A percentile compares a stretch with the other conserved stretches of the same genome.
Conservation (phyloP, 1,139 yeast genomes). For the Komagataea norvegica region DNA sequence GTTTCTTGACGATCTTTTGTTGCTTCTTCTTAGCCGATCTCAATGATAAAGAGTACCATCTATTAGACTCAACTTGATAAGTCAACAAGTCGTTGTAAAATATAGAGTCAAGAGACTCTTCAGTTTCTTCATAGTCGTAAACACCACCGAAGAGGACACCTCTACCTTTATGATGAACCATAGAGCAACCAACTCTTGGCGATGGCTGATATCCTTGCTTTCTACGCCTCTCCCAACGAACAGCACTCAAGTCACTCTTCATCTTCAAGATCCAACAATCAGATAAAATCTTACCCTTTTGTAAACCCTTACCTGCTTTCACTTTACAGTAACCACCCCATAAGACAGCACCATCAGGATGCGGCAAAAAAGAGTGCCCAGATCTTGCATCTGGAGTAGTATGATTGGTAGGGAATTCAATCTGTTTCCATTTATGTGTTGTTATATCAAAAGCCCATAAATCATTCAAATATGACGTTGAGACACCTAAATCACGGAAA, state of each 20-base stretch:
- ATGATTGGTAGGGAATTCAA: conserved; percentile 81
- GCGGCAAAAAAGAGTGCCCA: conserved; percentile 85
- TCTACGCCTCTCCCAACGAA: conserved; percentile 84
- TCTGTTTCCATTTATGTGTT: conserved; percentile 84
- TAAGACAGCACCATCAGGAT: conserved; percentile 76
- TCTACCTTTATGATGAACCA: conserved; percentile 86
- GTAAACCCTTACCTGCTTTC: conserved; percentile 82
- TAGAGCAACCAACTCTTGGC: conserved; percentile 92
- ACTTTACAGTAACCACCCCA: conserved; percentile 96
- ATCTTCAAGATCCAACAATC: conserved; percentile 88
- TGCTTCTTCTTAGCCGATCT: conserved; percentile 58
- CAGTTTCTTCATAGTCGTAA: conserved; percentile 90
- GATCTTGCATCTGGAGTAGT: conserved; percentile 86
- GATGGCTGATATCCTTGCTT: conserved; percentile 87
- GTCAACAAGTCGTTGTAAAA: conserved; percentile 80
- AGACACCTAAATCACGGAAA: conserved; percentile 81
- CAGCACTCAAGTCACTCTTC: conserved; percentile 76
- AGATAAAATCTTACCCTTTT: conserved; percentile 85
- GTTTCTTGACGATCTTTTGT: conserved; percentile 39
- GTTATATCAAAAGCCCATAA: conserved; percentile 91
- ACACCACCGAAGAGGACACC: conserved; percentile 96
- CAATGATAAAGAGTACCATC: conserved; percentile 78
- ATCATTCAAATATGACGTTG: conserved; percentile 79
- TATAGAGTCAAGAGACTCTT: conserved; percentile 80
- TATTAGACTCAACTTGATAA: conserved; percentile 78